Evolutionary conservation across 345 rosid genomes (phyloP).

Genomic region (Punica granatum): DNA sequence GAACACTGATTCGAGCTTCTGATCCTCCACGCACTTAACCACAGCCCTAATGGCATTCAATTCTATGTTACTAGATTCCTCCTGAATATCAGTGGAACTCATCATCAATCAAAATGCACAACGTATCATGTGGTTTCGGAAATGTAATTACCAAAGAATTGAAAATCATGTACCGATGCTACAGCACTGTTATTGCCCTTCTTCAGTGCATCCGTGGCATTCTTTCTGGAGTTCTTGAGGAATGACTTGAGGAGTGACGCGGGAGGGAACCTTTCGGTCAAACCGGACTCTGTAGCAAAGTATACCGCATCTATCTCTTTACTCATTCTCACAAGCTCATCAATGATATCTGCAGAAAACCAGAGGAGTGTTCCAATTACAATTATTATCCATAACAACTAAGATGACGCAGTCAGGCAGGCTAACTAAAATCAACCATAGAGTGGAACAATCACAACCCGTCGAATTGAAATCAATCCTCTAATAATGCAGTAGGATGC

Average conservation of each 20-base stretch:
- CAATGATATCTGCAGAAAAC: constrained; percentile 34
- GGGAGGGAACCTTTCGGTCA: constrained; percentile 42
- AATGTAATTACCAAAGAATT: background rate
- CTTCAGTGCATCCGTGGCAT: constrained; percentile 26
- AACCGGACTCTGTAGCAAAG: constrained; percentile 45
- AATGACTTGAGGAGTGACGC: constrained; percentile 40
- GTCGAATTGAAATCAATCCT: background rate
- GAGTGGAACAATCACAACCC: background rate
- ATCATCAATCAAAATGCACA: background rate
- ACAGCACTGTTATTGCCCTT: constrained; percentile 25
- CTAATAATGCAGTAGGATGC: background rate
- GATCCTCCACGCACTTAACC: constrained; percentile 54
- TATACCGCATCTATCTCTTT: constrained; percentile 53
- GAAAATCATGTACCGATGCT: constrained; percentile 23
- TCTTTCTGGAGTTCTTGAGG: constrained; percentile 33
- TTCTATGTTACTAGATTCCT: constrained; percentile 37
- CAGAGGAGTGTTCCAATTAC: constrained; percentile 3
- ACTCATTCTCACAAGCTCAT: constrained; percentile 38
- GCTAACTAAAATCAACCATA: background rate
- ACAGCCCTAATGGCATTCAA: constrained; percentile 42
- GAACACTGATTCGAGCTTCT: constrained; percentile 43
- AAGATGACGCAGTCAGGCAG: background rate
- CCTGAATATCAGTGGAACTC: constrained; percentile 24
- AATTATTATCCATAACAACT: background rate
- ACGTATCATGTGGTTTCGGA: background rate